phyloP scores from a whole-genome alignment of 1,284 basidiomycete genomes.

The Veloboletus limbatus region DNA sequence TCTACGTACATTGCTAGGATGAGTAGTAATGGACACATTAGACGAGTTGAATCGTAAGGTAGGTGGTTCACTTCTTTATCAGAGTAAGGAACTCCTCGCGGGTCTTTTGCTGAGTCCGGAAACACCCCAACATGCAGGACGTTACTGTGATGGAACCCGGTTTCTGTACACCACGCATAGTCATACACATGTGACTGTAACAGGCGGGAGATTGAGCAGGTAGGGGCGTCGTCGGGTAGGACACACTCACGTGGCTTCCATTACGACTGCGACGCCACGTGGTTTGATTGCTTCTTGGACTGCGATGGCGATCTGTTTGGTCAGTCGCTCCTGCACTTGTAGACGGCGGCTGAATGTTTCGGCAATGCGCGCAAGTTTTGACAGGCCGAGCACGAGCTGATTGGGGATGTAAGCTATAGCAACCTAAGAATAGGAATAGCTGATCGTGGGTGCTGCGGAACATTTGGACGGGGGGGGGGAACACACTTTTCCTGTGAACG shows the following conservation, averaged over 20 bases:
- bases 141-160: slow-evolving; percentile 95
- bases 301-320: slow-evolving; percentile 96
- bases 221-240: slow-evolving; percentile 4
- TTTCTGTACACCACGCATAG: slow-evolving; percentile 99
- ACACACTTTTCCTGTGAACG: slow-evolving; percentile 94
- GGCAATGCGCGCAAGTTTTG: slow-evolving; percentile 95
- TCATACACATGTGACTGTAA: slow-evolving; percentile 96
- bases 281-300: slow-evolving; percentile 98
- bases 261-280: slow-evolving; percentile 97
- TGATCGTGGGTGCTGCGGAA: slow-evolving; percentile 17
- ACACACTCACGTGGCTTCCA: slow-evolving; percentile 88
- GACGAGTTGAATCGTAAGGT: slow-evolving; percentile 38
- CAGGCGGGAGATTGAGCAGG: slow-evolving; percentile 18
- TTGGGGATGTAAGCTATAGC: slow-evolving; percentile 94
- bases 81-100: slow-evolving; percentile 91
- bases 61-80: slow-evolving; percentile 52
- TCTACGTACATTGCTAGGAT: slow-evolving; percentile 22
- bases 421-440: slow-evolving; percentile 43
- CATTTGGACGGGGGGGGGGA: slow-evolving; percentile 12
- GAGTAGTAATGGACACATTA: slow-evolving; percentile 28
- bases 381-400: slow-evolving; percentile 92
- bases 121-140: slow-evolving; percentile 99
- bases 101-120: slow-evolving; percentile 96
- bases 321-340: slow-evolving; percentile 97
- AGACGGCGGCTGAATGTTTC: slow-evolving; percentile 96